Evolutionary conservation across 169 alveolate genomes (phyloP).

Genomic region (Plasmodium sp.): DNA sequence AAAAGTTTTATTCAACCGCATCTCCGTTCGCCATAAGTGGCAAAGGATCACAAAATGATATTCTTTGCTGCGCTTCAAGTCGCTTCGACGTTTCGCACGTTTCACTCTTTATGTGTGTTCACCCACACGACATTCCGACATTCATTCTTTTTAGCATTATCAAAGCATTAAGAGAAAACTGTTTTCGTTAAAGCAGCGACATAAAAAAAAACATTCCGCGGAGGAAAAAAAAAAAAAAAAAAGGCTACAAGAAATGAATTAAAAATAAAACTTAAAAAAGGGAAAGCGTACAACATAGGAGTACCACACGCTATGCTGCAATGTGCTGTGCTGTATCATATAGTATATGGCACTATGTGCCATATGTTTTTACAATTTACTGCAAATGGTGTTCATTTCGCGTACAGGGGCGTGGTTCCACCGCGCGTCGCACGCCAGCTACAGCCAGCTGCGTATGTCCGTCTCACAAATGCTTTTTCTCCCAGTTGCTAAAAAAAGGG

Average conservation of each 20-base stretch:
- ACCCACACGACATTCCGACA: not conserved
- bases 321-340: not conserved
- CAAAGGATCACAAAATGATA: not conserved
- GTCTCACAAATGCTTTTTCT: conserved; percentile 43
- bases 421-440: not conserved
- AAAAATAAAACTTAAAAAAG: not conserved
- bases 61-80: not conserved
- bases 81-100: not conserved
- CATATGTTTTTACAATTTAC: not conserved
- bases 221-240: not conserved
- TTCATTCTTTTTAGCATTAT: not conserved
- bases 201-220: not conserved
- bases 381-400: not conserved
- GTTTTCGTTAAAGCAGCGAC: not conserved
- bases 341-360: not conserved
- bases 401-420: not conserved
- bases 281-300: not conserved
- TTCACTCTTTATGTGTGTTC: not conserved
- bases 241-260: not conserved
- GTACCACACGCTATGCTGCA: not conserved
- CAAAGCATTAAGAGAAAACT: not conserved
- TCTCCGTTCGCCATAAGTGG: not conserved
- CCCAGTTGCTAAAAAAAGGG: conserved; percentile 66
- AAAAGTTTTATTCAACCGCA: not conserved
- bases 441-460: not conserved